phyloP scores from a whole-genome alignment of 306 rosid species.

The Cicer pinnatifidum region DNA sequence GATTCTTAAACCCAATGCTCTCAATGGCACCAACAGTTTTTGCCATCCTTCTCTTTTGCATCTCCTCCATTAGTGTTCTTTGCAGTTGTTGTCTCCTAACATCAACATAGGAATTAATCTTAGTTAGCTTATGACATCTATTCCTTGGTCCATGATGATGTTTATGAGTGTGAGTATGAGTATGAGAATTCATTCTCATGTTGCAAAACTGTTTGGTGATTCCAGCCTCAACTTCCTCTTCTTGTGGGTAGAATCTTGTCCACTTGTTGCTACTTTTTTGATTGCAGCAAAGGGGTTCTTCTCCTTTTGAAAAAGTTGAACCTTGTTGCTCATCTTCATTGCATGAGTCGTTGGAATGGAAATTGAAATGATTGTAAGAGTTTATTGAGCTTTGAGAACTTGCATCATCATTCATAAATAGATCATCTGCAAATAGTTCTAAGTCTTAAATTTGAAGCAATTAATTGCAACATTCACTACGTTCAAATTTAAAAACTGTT shows the following conservation, averaged over 20 bases:
- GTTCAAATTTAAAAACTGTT: too few relatives aligned
- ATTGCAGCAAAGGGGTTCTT: conserved; percentile 40
- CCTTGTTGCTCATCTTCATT: conserved; percentile 53
- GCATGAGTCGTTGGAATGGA: conserved; percentile 53
- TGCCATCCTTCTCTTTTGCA: conserved; percentile 66
- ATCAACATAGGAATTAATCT: conserved; percentile 61
- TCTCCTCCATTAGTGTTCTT: conserved; percentile 69
- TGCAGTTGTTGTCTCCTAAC: conserved; percentile 66
- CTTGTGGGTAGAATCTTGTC: conserved; percentile 73
- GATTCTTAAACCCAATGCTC: conserved; percentile 77
- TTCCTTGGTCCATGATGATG: conserved; percentile 6
- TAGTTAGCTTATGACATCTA: conserved; percentile 38
- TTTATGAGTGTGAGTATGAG: conserved; percentile 24
- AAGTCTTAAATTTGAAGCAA: background rate
- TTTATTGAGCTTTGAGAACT: conserved; percentile 69
- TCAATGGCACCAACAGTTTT: conserved; percentile 72
- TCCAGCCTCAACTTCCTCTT: conserved; percentile 40
- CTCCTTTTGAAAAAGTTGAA: conserved; percentile 20
- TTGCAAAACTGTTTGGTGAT: conserved; percentile 41
- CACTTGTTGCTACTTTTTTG: conserved; percentile 49
- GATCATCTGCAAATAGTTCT: conserved; percentile 56
- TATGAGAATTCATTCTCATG: conserved; percentile 34
- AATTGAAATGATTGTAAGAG: conserved; percentile 60
- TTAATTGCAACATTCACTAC: background rate
- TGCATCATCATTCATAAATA: conserved; percentile 58